Percentiles rank a stretch among this genome's conserved stretches.
Evolutionary conservation across 305 asterid species (phyloP).

Genomic region (Solanum aculeatissimum): DNA sequence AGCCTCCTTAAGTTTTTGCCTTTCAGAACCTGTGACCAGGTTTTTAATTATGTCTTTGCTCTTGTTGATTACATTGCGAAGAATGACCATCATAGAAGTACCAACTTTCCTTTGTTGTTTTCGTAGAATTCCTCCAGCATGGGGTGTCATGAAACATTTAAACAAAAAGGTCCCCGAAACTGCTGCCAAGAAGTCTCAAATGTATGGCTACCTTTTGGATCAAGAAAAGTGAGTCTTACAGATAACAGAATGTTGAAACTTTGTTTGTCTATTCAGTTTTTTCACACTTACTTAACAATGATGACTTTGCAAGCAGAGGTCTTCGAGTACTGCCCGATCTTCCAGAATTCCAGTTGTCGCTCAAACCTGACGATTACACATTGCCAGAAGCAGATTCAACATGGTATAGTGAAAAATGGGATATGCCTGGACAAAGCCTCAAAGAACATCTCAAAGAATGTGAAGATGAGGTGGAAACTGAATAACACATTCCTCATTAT

Average conservation of each 20-base stretch:
- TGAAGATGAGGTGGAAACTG: conserved; percentile 6
- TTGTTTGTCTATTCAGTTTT: background rate
- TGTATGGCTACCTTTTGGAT: conserved; percentile 56
- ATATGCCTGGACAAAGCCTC: conserved; percentile 34
- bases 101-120: background rate
- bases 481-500: background rate
- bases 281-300: background rate
- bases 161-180: conserved; percentile 70
- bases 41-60: background rate
- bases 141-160: conserved; percentile 76
- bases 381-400: conserved; percentile 49
- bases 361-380: conserved; percentile 68
- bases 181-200: conserved; percentile 62
- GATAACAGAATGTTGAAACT: background rate
- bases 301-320: conserved; percentile 23
- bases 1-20: conserved; percentile 69
- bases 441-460: conserved; percentile 34
- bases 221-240: conserved; percentile 47
- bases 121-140: conserved; percentile 55
- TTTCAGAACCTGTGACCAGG: conserved; percentile 70
- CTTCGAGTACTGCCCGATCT: conserved; percentile 47
- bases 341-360: conserved; percentile 70
- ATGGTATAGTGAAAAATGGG: conserved; percentile 46
- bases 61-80: background rate
- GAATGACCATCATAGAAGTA: background rate